Conservation (phyloP, 768 basidiomycete genomes). For the Piloderma croceum region DNA sequence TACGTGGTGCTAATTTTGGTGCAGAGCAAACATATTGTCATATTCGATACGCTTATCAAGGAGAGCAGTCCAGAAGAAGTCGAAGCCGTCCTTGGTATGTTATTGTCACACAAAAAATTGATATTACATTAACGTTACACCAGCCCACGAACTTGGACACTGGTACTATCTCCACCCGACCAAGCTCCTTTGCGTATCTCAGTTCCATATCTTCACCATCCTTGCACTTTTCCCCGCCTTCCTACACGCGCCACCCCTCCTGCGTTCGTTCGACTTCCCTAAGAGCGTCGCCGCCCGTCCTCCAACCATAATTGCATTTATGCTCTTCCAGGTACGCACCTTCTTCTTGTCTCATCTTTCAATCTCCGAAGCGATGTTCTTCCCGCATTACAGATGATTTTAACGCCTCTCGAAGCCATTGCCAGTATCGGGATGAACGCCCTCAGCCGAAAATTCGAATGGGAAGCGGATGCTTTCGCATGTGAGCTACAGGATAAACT, state of each 20-base stretch:
- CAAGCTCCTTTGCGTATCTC: constrained; percentile 81
- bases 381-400: constrained; percentile 50
- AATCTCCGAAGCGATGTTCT: too few relatives aligned
- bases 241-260: constrained; percentile 71
- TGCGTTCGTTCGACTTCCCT: constrained; percentile 79
- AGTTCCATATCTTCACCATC: constrained; percentile 83
- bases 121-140: constrained; percentile 2
- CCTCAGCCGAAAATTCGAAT: constrained; percentile 83
- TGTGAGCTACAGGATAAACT: constrained; percentile 58
- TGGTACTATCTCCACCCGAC: constrained; percentile 92
- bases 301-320: constrained; percentile 80
- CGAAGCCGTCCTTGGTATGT: constrained; percentile 81
- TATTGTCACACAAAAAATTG: neutral
- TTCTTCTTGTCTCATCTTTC: constrained; percentile 2
- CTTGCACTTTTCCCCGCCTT: constrained; percentile 88
- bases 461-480: constrained; percentile 87
- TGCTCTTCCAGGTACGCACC: constrained; percentile 65
- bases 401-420: constrained; percentile 74
- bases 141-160: constrained; percentile 94
- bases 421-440: constrained; percentile 74
- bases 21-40: constrained; percentile 90
- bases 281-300: constrained; percentile 55
- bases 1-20: neutral
- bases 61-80: constrained; percentile 88
- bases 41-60: constrained; percentile 95